These are phyloP conservation scores for Pulveroboletus frians DNA, from an alignment of 768 basidiomycete species.

Conservation along the genomic window DNA sequence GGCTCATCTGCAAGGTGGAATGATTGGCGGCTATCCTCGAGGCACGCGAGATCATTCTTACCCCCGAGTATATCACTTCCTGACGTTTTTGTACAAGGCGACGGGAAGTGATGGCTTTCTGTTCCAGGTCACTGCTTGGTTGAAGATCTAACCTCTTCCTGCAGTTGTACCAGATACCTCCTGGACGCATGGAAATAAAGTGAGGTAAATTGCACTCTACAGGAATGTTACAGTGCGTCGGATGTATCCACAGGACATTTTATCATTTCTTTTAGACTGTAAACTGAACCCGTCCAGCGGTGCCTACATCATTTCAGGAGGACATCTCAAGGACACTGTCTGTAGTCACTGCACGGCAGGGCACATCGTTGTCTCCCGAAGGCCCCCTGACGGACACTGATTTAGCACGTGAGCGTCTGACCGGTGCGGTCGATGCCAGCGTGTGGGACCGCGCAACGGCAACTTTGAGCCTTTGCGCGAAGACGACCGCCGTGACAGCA, in stretches of 20 bases:
- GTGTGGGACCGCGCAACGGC: conserved; percentile 10
- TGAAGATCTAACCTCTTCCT: conserved; percentile 17
- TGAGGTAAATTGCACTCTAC: neutral
- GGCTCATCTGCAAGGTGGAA: conserved; percentile 40
- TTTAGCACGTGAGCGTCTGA: conserved; percentile 4
- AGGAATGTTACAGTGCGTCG: too few species aligned
- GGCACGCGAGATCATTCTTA: conserved; percentile 38
- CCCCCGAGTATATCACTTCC: conserved; percentile 33
- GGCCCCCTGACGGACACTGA: conserved; percentile 1
- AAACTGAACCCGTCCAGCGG: too few species aligned
- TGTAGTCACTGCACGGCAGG: neutral
- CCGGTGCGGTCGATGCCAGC: neutral
- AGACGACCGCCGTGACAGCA: conserved; percentile 19
- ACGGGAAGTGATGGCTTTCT: conserved; percentile 18
- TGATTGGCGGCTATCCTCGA: conserved; percentile 40
- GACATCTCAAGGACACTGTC: neutral
- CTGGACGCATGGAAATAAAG: neutral
- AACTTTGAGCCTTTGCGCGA: conserved; percentile 20
- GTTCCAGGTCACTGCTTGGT: conserved; percentile 7
- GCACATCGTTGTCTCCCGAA: neutral
- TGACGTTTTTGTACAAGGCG: conserved; percentile 20
- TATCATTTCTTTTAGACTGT: too few species aligned
- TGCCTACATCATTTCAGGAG: neutral
- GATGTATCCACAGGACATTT: neutral
- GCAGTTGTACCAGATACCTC: conserved; percentile 2